Evolutionary conservation across 2,329 filamentous ascomycete species (phyloP), one percentile per base, ranked within the genome.

Genomic region (Massarina eburnea): DNA sequence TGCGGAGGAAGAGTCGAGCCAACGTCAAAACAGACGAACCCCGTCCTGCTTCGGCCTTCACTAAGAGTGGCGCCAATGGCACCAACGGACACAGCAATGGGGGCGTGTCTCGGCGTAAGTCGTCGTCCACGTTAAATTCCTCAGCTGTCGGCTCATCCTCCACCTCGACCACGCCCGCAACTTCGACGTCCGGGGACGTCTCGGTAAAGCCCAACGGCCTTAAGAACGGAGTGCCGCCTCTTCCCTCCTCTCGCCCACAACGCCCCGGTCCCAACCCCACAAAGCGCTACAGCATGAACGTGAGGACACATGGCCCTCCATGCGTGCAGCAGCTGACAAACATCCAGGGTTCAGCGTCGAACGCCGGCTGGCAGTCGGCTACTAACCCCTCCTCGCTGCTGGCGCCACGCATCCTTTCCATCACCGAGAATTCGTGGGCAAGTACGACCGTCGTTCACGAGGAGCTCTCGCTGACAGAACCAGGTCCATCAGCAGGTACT

Each of bases 401-500:
- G 71, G 88, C 90, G 22, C 91, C 92, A 19, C 83, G 83, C 58
- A 82, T 96, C 30, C 74, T 85, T 34, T 96, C 91, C 26, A 77
- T 96, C 30, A 77, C 82, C 8, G 89, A 96, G 54, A 88, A 87
- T 57, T 85, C 89, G 47, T 95, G 90, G 88, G 91, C 95, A 80
- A 60, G 84, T 59, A 8, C 12, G 15, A 15, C 35, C 8, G 12
- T 30, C 17, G 17, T 14, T 32, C 15, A 8, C 39, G 37, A 19
- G 14, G 24, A 26, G 47, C 55, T 39, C 54, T 38, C 29, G 45
- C 69, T 57, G 53, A 22, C 33, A 32, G 26, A 4, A 39, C 29
- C 41, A 95, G 90, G 89, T 95, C 17, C 89, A 95, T 64, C 91
- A 96, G 75, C 96, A 96, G 67, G 81, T 95, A 8, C 77, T 96